Conservation (phyloP, 495 filamentous ascomycete genomes). For the Neurospora sublineolata region DNA sequence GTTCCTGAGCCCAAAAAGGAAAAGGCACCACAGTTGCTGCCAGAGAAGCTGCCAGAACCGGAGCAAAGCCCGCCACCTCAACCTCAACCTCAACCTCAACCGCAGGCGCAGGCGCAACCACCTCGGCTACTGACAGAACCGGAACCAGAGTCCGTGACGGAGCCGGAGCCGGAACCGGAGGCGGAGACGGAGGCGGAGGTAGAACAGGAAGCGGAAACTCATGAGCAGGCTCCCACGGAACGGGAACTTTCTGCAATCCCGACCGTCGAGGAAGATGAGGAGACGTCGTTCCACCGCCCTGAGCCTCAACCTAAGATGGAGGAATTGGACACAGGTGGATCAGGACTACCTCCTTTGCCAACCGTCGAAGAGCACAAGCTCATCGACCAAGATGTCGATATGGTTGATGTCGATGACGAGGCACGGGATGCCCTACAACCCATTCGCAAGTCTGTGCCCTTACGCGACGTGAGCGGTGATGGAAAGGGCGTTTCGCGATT, state of each 20-base stretch:
- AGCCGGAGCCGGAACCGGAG: neutral
- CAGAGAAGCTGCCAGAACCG: neutral
- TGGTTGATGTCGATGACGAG: slow-evolving; percentile 33
- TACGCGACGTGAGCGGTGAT: slow-evolving; percentile 2
- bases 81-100: neutral
- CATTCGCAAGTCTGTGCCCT: slow-evolving; percentile 39
- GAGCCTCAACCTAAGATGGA: slow-evolving; percentile 29
- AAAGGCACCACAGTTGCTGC: neutral
- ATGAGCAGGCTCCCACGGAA: neutral
- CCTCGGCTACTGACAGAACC: neutral
- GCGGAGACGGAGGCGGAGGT: neutral
- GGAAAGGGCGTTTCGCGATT: slow-evolving; percentile 5
- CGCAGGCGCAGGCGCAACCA: neutral
- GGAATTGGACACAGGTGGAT: slow-evolving; percentile 26
- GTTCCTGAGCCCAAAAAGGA: neutral
- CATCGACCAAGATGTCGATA: slow-evolving; percentile 22
- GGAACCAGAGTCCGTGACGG: neutral
- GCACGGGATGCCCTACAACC: slow-evolving; percentile 23
- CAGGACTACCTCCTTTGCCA: slow-evolving; percentile 19
- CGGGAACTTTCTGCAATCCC: slow-evolving; percentile 18
- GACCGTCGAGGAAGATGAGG: slow-evolving; percentile 20
- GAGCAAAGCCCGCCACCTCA: neutral
- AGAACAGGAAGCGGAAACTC: slow-evolving; percentile 6
- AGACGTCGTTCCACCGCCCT: slow-evolving; percentile 3
- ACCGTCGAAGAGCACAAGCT: slow-evolving; percentile 14